Evolutionary conservation across 495 filamentous ascomycete genomes (phyloP).

Genomic region (Astrocystis sublimbata): DNA sequence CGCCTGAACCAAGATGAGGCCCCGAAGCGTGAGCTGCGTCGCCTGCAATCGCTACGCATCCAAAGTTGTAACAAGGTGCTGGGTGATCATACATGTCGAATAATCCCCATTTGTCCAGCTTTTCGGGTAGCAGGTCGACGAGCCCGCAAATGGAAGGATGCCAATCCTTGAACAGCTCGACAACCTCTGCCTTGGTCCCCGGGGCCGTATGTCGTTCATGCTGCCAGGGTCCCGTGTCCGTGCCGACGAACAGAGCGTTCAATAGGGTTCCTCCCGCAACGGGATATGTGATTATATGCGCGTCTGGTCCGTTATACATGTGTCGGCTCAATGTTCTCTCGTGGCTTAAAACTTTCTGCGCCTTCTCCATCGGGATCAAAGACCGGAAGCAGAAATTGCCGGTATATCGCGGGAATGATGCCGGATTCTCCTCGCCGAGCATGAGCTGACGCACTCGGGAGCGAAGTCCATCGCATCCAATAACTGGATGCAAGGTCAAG

Average conservation of each 20-base stretch:
- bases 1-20: slow-evolving; percentile 57
- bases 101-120: slow-evolving; percentile 46
- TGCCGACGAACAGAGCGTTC: slow-evolving; percentile 44
- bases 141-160: slow-evolving; percentile 38
- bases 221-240: slow-evolving; percentile 36
- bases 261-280: slow-evolving; percentile 38
- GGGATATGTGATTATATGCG: slow-evolving; percentile 44
- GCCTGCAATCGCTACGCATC: slow-evolving; percentile 26
- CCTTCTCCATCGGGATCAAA: slow-evolving; percentile 41
- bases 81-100: slow-evolving; percentile 48
- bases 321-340: slow-evolving; percentile 32
- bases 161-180: slow-evolving; percentile 40
- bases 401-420: slow-evolving; percentile 37
- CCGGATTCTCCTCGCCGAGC: slow-evolving; percentile 30
- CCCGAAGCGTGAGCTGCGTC: slow-evolving; percentile 45
- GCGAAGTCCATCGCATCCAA: slow-evolving; percentile 50
- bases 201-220: slow-evolving; percentile 36
- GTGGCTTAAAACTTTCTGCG: slow-evolving; percentile 29
- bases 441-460: slow-evolving; percentile 42
- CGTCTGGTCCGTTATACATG: slow-evolving; percentile 46
- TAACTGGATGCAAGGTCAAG: slow-evolving; percentile 23
- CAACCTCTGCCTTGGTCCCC: slow-evolving; percentile 34
- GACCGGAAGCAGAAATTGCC: slow-evolving; percentile 47
- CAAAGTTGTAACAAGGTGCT: slow-evolving; percentile 31
- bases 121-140: slow-evolving; percentile 34